Base-by-base conservation (phyloP, 768 basidiomycete species). In the Amanita polypyramis region DNA sequence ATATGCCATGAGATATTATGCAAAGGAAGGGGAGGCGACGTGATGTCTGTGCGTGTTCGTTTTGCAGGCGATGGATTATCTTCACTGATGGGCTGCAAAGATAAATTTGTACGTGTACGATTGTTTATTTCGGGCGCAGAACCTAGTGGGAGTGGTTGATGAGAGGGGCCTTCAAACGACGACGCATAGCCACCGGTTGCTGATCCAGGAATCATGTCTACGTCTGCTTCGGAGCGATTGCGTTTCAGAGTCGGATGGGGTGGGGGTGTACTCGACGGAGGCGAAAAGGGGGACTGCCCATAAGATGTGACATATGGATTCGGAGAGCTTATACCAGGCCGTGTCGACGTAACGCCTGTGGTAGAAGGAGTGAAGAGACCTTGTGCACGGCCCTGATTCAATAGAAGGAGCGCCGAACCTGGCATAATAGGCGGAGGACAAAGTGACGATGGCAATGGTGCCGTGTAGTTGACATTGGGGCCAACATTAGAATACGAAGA, bases 371-470 rank as follows among this genome's bases (percentile, higher is more conserved):
- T 89, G 60, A 89, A 89, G 23, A 90, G 73, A 51, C 86, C 86
- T 67, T 89, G 87, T 0, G 86, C 86, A 51, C 86, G 79, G 51
- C 86, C 86, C 72, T 90, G 87, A 59, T 88, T 84, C 38, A 90
- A 72, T 37, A 90, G 73, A 46, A 85, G 82, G 43, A 90, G 78
- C 21, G 87, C 87, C 37, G 87, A 89, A 41, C 87, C 87, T 29
- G 87, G 87, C 80, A 88, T 81, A 60, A 90, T 90, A 35, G 87
- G 84, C 25, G 85, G 75, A n/a, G 87, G 82, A 2, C 82, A 83
- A 49, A 90, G 74, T 62, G 60, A 72, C 53, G 72, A 80, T 51
- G 72, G 73, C 52, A 74, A 61, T 33, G 63, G 54, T 27, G 65
- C 53, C 43, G 70, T 60, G 56, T 78, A 79, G 49, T 68, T 67